phyloP scores from a whole-genome alignment of 495 filamentous ascomycete species.

The Chaetomidium leptoderma region DNA sequence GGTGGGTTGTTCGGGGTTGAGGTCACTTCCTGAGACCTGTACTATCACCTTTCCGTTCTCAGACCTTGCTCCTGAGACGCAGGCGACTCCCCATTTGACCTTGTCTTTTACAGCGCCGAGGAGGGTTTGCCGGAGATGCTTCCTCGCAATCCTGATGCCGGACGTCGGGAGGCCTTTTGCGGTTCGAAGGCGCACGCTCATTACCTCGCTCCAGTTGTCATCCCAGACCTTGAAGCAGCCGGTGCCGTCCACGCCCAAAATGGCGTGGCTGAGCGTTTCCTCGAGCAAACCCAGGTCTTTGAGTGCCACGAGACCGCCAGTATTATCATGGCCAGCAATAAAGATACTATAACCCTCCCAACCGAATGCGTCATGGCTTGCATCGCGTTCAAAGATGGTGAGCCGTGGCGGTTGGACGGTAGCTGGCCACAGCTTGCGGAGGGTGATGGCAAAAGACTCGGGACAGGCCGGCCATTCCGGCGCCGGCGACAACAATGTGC shows the following conservation, averaged over 20 bases:
- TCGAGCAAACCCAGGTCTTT: constrained; percentile 27
- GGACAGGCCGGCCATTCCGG: not conserved
- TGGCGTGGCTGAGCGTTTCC: constrained; percentile 13
- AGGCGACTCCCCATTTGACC: constrained; percentile 27
- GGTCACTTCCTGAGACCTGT: constrained; percentile 8
- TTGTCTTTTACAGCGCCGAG: constrained; percentile 16
- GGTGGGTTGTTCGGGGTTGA: not conserved
- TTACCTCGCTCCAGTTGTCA: constrained; percentile 22
- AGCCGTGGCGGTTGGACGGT: not conserved
- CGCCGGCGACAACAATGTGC: not conserved
- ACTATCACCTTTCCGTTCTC: constrained; percentile 9
- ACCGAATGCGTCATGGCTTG: not conserved
- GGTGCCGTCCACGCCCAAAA: constrained; percentile 12
- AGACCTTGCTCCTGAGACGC: constrained; percentile 21
- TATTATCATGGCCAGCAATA: constrained; percentile 28
- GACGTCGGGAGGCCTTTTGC: constrained; percentile 18
- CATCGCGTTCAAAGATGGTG: not conserved
- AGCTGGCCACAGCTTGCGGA: not conserved
- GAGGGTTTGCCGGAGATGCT: constrained; percentile 25
- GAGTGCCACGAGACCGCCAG: constrained; percentile 24
- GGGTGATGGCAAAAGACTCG: not conserved
- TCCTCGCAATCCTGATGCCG: constrained; percentile 25
- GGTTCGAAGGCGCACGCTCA: constrained; percentile 20
- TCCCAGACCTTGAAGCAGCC: constrained; percentile 31
- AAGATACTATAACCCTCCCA: constrained; percentile 37